Evolutionary conservation across 352 stramenopile species (phyloP).

Genomic region (Pythium diclinum): DNA sequence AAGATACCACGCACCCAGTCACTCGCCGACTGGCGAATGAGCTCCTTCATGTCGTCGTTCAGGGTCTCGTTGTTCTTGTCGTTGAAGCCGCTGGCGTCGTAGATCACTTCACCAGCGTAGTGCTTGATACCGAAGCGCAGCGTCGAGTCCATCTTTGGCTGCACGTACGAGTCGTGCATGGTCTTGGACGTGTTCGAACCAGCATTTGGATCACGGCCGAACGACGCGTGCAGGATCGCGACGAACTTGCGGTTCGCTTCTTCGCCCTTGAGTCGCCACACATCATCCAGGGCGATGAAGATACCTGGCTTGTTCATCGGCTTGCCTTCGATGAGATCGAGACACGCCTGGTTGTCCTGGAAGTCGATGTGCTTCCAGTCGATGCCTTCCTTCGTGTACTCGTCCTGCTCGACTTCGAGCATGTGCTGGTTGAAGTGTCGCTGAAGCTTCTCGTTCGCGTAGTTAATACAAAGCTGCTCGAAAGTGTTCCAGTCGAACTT

Average conservation of each 20-base stretch:
- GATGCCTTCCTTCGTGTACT: conserved; percentile 97
- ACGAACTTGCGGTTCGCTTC: conserved; percentile 92
- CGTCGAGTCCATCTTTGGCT: conserved; percentile 89
- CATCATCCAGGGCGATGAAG: conserved; percentile 95
- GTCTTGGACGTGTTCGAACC: conserved; percentile 52
- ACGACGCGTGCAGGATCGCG: conserved; percentile 79
- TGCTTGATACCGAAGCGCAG: conserved; percentile 88
- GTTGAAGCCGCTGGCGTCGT: conserved; percentile 96
- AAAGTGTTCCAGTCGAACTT: conserved; percentile 95
- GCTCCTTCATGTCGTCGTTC: conserved; percentile 92
- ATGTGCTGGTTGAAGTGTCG: conserved; percentile 95
- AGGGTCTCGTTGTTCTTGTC: conserved; percentile 99
- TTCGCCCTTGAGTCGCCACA: conserved; percentile 92
- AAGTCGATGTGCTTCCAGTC: conserved; percentile 93
- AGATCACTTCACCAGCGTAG: conserved; percentile 94
- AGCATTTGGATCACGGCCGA: conserved; percentile 65
- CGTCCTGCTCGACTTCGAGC: conserved; percentile 95
- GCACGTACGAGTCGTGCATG: conserved; percentile 86
- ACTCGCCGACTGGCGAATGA: conserved; percentile 84
- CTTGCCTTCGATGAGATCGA: conserved; percentile 93
- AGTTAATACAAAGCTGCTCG: conserved; percentile 97
- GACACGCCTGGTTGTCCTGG: conserved; percentile 91
- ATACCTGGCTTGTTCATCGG: conserved; percentile 88
- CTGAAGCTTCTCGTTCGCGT: conserved; percentile 95
- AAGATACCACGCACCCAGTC: conserved; percentile 86